phyloP scores from a whole-genome alignment of 2,329 filamentous ascomycete genomes.

The Pezicula neosporulosa region DNA sequence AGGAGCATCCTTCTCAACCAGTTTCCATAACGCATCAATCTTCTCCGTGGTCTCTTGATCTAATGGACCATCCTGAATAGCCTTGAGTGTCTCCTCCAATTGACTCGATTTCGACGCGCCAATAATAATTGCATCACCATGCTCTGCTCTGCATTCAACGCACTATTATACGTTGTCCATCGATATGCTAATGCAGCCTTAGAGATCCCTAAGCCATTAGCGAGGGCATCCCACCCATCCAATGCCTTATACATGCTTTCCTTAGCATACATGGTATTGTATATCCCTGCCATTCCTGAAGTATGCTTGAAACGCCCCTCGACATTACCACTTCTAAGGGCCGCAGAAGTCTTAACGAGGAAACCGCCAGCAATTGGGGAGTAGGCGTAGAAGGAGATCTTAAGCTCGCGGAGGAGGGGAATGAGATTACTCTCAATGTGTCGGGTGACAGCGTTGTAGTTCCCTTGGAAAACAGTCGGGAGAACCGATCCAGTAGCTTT shows the following conservation, averaged over 20 bases:
- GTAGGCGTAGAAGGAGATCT: slow-evolving; percentile 53
- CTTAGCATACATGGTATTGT: slow-evolving; percentile 14
- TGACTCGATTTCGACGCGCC: slow-evolving; percentile 13
- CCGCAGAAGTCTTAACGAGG: slow-evolving; percentile 36
- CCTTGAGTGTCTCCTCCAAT: slow-evolving; percentile 9
- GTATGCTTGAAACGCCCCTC: slow-evolving; percentile 22
- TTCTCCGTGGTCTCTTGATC: slow-evolving; percentile 6
- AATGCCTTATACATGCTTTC: slow-evolving; percentile 18
- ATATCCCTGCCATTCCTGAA: slow-evolving; percentile 14
- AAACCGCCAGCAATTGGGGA: slow-evolving; percentile 64
- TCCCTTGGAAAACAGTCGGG: slow-evolving; percentile 31
- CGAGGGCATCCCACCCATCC: slow-evolving; percentile 19
- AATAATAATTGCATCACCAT: slow-evolving; percentile 25
- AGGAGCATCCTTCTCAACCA: slow-evolving; percentile 13
- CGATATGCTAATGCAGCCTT: slow-evolving; percentile 30
- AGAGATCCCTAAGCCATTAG: slow-evolving; percentile 20
- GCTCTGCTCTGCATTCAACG: slow-evolving; percentile 14
- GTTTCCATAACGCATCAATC: slow-evolving; percentile 12
- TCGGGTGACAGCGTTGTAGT: slow-evolving; percentile 24
- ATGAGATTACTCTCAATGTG: slow-evolving; percentile 63
- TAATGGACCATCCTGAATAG: slow-evolving; percentile 10
- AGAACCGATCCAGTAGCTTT: slow-evolving; percentile 23
- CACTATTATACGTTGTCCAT: slow-evolving; percentile 28
- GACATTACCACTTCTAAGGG: slow-evolving; percentile 4
- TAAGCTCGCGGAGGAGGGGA: slow-evolving; percentile 41